A percentile compares a stretch with the other conserved stretches of the same genome.
These are phyloP conservation scores for Boechera retrofracta DNA, from an alignment of 345 rosid species.

Conservation along the genomic window DNA sequence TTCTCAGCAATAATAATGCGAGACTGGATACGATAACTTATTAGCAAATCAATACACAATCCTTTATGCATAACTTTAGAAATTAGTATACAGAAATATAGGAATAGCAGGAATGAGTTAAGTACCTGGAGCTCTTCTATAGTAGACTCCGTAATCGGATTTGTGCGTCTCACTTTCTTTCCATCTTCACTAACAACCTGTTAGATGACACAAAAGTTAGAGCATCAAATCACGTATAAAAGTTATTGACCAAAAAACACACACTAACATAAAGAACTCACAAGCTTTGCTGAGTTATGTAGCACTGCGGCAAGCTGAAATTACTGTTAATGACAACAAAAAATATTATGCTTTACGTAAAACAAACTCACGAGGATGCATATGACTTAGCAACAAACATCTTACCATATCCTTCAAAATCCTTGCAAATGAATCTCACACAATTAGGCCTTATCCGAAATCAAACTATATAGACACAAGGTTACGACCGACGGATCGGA, in stretches of 20 bases:
- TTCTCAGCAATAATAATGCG: constrained; percentile 97
- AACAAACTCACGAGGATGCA: neutral
- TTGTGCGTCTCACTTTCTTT: constrained; percentile 77
- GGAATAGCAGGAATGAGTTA: neutral
- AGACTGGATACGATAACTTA: constrained; percentile 56
- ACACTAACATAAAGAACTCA: constrained; percentile 50
- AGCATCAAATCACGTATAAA: constrained; percentile 16
- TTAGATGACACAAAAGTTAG: constrained; percentile 12
- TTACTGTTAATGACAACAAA: constrained; percentile 64
- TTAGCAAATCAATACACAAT: constrained; percentile 5
- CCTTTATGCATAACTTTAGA: neutral
- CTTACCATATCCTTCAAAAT: constrained; percentile 96
- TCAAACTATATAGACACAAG: neutral
- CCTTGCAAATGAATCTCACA: constrained; percentile 88
- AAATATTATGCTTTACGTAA: constrained; percentile 11
- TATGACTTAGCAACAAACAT: constrained; percentile 17
- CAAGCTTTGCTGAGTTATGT: constrained; percentile 85
- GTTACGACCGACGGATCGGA: neutral
- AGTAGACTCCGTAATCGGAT: constrained; percentile 75
- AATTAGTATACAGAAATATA: neutral
- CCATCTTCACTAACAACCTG: constrained; percentile 96
- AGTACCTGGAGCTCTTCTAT: constrained; percentile 93
- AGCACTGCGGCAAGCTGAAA: constrained; percentile 78
- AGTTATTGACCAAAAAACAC: neutral
- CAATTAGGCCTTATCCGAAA: too few species aligned